Evolutionary conservation across 345 rosid species (phyloP), one percentile per base, ranked within the genome.

Genomic region (Brassica incana): DNA sequence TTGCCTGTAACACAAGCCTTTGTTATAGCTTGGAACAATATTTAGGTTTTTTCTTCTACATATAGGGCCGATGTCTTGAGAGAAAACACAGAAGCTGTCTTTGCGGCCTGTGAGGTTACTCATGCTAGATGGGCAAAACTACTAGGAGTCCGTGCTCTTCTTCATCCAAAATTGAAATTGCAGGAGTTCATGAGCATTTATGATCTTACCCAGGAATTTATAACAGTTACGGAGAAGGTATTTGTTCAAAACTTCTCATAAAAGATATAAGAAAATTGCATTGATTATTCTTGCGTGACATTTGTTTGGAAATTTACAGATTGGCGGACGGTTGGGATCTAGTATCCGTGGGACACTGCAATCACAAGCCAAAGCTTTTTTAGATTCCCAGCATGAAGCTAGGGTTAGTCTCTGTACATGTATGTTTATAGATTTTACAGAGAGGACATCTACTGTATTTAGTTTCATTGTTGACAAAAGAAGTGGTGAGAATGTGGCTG

Each of bases 51-150:
- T 20, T 43, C 8, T 66, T n/a, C 20, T 54, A 5, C n/a, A 84
- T 81, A 75, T 88, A 95, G 99, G 86, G 97, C 95, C 23, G 99
- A 95, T 83, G 91, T 93, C 65, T 84, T 95, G 82, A 88, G 98
- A 73, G 99, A 95, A 86, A 95, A 95, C 75, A 84, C 98, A 64
- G 99, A 95, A 87, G 97, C 99, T 76, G 90, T 95, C 67, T 95
- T 93, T 89, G 90, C 99, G 4, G 98, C 97, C 58, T 95, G 98
- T 83, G 98, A 93, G 86, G 93, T 92, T 83, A 95, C 99, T 82
- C 97, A 93, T 85, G 95, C 88, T 81, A 89, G 99, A 84, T 95
- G 99, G 99, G 98, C 98, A 43, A 95, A 95, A 79, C 95, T 95
- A 66, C 90, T 95, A 30, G 97, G 92, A 10, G 99, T 95, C 48